phyloP scores from a whole-genome alignment of 2,329 filamentous ascomycete genomes.

The Tetracladium maxilliforme region DNA sequence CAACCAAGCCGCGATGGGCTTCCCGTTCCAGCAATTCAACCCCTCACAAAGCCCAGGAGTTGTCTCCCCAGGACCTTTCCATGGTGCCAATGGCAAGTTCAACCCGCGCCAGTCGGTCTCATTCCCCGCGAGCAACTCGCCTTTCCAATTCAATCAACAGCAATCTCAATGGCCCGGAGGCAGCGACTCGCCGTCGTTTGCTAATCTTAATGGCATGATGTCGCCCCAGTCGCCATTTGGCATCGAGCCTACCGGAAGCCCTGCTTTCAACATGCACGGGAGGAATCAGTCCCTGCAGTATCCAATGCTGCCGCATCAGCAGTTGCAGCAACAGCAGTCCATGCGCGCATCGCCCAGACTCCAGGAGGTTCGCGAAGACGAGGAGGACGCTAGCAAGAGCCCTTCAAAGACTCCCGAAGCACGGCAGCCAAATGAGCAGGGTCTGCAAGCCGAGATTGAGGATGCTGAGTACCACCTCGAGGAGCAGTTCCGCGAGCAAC shows the following conservation, averaged over 20 bases:
- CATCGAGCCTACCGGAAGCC: conserved; percentile 15
- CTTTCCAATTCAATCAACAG: conserved; percentile 51
- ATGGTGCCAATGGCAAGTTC: conserved; percentile 43
- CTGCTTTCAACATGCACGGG: conserved; percentile 29
- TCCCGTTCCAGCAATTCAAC: conserved; percentile 38
- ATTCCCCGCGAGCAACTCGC: conserved; percentile 43
- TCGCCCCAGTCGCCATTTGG: conserved; percentile 51
- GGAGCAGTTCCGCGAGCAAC: conserved; percentile 62
- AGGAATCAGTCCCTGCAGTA: conserved; percentile 46
- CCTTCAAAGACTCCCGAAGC: conserved; percentile 40
- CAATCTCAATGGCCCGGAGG: conserved; percentile 41
- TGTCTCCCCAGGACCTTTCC: conserved; percentile 35
- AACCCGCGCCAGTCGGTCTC: conserved; percentile 62
- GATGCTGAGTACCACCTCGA: conserved; percentile 77
- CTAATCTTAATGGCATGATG: conserved; percentile 36
- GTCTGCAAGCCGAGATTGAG: conserved; percentile 71
- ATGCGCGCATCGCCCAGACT: conserved; percentile 40
- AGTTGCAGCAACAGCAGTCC: conserved; percentile 34
- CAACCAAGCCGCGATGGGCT: conserved; percentile 41
- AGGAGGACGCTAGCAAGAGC: conserved; percentile 44
- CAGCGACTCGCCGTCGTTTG: conserved; percentile 49
- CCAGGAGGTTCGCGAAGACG: conserved; percentile 60
- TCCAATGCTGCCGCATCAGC: conserved; percentile 36
- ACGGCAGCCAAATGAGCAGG: conserved; percentile 42
- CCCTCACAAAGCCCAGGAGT: conserved; percentile 37